Evolutionary conservation across 2,329 filamentous ascomycete species (phyloP), one percentile per base, ranked within the genome.

Genomic region (Hymenotorrendiella dingleyae): DNA sequence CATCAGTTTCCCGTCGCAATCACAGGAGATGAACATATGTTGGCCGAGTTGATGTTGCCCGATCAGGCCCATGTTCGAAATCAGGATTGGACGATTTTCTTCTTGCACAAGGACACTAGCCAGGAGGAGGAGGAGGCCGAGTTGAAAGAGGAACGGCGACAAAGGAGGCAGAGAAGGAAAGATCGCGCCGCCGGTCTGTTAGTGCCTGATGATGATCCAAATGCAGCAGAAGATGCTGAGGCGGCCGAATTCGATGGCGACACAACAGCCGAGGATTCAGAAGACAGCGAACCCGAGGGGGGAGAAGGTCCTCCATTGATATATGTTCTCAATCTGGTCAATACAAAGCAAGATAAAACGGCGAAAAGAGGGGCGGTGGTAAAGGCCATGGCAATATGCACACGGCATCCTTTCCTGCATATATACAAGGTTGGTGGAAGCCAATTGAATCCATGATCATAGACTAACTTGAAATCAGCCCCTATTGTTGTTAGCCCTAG

Each of bases 1-100:
- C 90, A 98, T 62, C 93, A 98, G 62, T 98, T 91, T 61, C 93
- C 93, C 0, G 83, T 87, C 30, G 82, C 91, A 38, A 97, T 98
- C 49, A 96, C 89, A 38, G 91, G 93, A 23, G 91, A 98, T 62
- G 93, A 98, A 68, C 85, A 94, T 59, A 97, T 97, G 90, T 68
- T 98, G 60, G 93, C 93, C 6, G 93, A 98, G 70, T 78, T 98
- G 59, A 98, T 98, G 93, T 70, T 98, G 62, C 93, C 93, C 0
- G 93, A 98, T 65, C 91, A 97, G 66, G 89, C 91, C 17, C 93
- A 98, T 67, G 81, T 93, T 48, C 80, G 93, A 28, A 91, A 86
- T 59, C 90, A 97, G 66, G 93, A 98, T 64, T 98, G 93, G 93
- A 98, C 93, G 30, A 95, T 97, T 42, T 98, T 98, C 70, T 98